phyloP scores from a whole-genome alignment of 1,139 yeast species.

The Meyerozyma sp. region DNA sequence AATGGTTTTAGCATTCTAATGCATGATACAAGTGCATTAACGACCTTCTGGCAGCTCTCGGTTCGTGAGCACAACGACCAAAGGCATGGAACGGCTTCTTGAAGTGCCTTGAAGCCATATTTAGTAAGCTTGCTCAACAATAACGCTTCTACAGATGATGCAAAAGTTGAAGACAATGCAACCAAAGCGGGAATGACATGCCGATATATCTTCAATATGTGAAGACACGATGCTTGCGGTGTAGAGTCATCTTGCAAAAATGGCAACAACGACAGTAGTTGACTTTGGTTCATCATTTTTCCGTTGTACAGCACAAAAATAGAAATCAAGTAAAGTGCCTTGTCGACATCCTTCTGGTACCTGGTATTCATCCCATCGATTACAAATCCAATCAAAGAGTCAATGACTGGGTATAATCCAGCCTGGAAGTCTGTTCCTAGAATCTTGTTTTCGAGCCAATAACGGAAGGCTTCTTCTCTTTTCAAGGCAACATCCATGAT shows the following conservation, averaged over 20 bases:
- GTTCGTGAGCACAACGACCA: slow-evolving; percentile 49
- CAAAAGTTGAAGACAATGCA: slow-evolving; percentile 47
- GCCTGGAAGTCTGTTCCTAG: background rate
- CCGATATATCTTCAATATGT: slow-evolving; percentile 51
- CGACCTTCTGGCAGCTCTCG: slow-evolving; percentile 43
- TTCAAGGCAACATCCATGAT: slow-evolving; percentile 30
- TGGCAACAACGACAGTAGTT: slow-evolving; percentile 56
- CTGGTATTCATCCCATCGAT: slow-evolving; percentile 19
- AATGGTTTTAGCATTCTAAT: slow-evolving; percentile 44
- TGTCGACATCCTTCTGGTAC: slow-evolving; percentile 18
- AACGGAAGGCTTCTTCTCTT: background rate
- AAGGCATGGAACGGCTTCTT: slow-evolving; percentile 64
- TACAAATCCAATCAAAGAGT: slow-evolving; percentile 16
- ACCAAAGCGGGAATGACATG: slow-evolving; percentile 38
- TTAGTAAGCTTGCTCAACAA: slow-evolving; percentile 54
- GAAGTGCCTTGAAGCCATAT: slow-evolving; percentile 52
- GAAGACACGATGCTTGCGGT: slow-evolving; percentile 34
- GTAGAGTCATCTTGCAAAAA: slow-evolving; percentile 43
- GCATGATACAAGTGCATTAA: slow-evolving; percentile 59
- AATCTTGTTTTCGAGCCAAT: background rate
- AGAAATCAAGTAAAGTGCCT: slow-evolving; percentile 44
- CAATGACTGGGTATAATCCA: slow-evolving; percentile 14
- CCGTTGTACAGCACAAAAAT: slow-evolving; percentile 48
- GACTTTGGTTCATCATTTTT: slow-evolving; percentile 54
- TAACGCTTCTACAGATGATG: slow-evolving; percentile 45